Base-by-base conservation (phyloP, 176 grass and related monocot genomes). In the Oryza glumipatula region DNA sequence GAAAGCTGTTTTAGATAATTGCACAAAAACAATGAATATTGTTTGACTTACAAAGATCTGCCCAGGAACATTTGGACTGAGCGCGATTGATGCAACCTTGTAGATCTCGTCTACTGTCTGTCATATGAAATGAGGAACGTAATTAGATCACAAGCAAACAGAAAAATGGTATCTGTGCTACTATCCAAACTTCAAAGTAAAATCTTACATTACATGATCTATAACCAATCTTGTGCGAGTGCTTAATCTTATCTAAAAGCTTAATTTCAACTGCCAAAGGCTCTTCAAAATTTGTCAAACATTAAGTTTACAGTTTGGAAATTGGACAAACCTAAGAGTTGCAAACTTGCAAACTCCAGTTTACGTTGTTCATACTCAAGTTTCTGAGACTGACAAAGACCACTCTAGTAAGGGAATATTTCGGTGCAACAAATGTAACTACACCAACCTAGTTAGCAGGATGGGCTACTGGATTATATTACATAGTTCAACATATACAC, bases 81-180 rank as follows among this genome's bases (percentile, higher is more conserved):
- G 94, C 32, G 88, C 44, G 48, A 99, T 77, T 11, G 97, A 99
- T 88, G 97, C 80, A 87, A 99, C 88, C 90, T 99, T 99, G 75
- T 99, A 99, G 74, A 99, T 99, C 92, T 99, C 97, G 5, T 99
- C 94, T 15, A 99, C 94, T 79, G 91, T 92, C 97, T 99, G 86
- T 45, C 72, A 88, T 61, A 76, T 71, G 56, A 86, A 74, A 86
- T 79, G 68, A 81, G 64, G 74, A 78, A 66, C 83, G 11, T 2
- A 72, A 67, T 83, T 45, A 83, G 74, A 79, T 79, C 54, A 84
- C 28, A 38, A 70, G 15, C 49, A 70, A 41, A 24, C 3, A 38
- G 2, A 12, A 86, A 75, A 77, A 78, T 32, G 6, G 22, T 4
- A 32, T 13, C 36, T 14, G 23, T 65, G 68, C 5, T 64, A 61